Base-by-base conservation (phyloP, 345 rosid genomes). In the Hevea brasiliensis region DNA sequence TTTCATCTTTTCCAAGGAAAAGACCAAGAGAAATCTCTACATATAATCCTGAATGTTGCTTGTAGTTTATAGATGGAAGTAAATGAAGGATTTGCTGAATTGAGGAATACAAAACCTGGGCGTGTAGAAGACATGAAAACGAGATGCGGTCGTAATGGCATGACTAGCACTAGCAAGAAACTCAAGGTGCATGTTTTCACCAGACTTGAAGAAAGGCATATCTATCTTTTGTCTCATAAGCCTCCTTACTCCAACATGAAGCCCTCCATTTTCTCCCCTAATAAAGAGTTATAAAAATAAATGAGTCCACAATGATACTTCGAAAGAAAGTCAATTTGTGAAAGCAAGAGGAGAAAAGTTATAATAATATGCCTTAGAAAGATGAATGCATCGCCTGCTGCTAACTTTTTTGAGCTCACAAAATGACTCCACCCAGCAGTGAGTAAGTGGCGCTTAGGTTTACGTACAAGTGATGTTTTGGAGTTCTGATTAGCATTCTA, bases 371-470 rank as follows among this genome's bases (percentile, higher is more conserved):
- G 72, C 99, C 99, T 96, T 77, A 96, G 78, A 84, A 96, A 96
- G 82, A 96, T 96, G 84, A 96, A 96, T 44, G 99, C 99, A 85
- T 96, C 99, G 14, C 99, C 99, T 53, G 98, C 99, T 57, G 87
- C 93, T 76, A 96, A 80, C 82, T 96, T 96, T 83, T 96, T 96
- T 40, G 98, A 89, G 84, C 99, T 93, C 74, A 95, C 98, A 88
- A 93, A 95, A 58, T 91, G 96, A 85, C 99, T 95, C 99, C 99
- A 96, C 68, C 99, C 99, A 82, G 99, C 93, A 57, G 99, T 96
- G 72, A 95, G 96, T 61, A 95, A 85, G 79, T 95, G 99, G 35
- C 99, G 98, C 84, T 96, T 92, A 61, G 99, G 99, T 86, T 95
- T 97, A 71, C 99, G 98, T 92, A 87, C 75, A 84, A 45, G 72